These are phyloP conservation scores for Paecilomyces variotii DNA, from an alignment of 2,329 filamentous ascomycete species.

Conservation along the genomic window DNA sequence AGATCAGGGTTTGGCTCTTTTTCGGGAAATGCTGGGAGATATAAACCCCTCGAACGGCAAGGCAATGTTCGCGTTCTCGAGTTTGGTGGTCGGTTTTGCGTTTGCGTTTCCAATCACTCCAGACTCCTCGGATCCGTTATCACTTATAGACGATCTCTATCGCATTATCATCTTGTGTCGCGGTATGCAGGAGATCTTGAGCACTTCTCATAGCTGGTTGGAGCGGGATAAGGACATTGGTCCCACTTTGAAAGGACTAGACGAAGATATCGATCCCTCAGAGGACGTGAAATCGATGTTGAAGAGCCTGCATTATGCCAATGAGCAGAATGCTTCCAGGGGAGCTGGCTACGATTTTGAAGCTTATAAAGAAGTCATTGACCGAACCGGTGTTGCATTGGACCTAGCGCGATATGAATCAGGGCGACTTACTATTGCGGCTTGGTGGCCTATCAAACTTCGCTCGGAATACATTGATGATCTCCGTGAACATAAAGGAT, in stretches of 20 bases:
- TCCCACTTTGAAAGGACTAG: conserved; percentile 18
- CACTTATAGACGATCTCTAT: conserved; percentile 24
- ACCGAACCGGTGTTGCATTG: conserved; percentile 19
- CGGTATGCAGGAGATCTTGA: conserved; percentile 27
- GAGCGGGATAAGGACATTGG: conserved; percentile 15
- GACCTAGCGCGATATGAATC: conserved; percentile 24
- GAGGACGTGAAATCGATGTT: conserved; percentile 13
- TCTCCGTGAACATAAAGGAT: conserved; percentile 27
- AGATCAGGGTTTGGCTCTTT: conserved; percentile 25
- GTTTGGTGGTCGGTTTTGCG: conserved; percentile 30
- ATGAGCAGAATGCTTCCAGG: conserved; percentile 13
- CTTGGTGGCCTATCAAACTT: conserved; percentile 31
- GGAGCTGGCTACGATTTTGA: conserved; percentile 16
- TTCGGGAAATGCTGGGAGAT: conserved; percentile 22
- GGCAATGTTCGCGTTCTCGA: conserved; percentile 32
- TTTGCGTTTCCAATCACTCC: conserved; percentile 27
- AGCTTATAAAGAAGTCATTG: conserved; percentile 17
- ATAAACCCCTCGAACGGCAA: conserved; percentile 30
- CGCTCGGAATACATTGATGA: conserved; percentile 26
- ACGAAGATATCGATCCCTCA: conserved; percentile 13
- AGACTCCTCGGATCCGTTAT: conserved; percentile 17
- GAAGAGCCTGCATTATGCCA: conserved; percentile 17
- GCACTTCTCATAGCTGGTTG: conserved; percentile 16
- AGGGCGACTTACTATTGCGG: conserved; percentile 44
- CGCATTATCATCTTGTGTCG: conserved; percentile 26